Evolutionary conservation across 805 yeast genomes (phyloP).

Genomic region (Teunomyces funiuensis): DNA sequence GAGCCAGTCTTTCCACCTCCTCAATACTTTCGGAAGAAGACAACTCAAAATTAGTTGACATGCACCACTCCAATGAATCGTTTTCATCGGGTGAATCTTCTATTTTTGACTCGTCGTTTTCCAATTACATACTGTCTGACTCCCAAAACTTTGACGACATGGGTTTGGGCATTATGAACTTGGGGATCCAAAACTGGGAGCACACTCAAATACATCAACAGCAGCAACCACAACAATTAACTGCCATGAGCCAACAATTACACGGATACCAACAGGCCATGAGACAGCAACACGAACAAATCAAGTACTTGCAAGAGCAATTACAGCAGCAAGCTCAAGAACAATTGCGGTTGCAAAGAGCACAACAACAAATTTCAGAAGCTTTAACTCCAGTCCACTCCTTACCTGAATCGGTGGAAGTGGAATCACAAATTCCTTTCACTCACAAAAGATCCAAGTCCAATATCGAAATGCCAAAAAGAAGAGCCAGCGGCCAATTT

Average conservation of each 20-base stretch:
- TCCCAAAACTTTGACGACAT: constrained; percentile 2
- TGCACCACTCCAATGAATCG: constrained; percentile 17
- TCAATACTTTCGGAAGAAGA: constrained; percentile 2
- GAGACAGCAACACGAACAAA: constrained; percentile 24
- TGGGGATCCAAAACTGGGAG: constrained; percentile 18
- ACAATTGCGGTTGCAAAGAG: constrained; percentile 7
- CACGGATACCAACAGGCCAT: constrained; percentile 20
- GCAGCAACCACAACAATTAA: constrained; percentile 1
- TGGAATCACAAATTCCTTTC: constrained; percentile 6
- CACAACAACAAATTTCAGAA: constrained; percentile 6
- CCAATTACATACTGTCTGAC: constrained; percentile 13
- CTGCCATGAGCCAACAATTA: constrained; percentile 12
- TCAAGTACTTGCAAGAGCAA: constrained; percentile 22
- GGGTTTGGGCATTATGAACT: constrained; percentile 32
- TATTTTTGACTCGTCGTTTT: constrained; percentile 15
- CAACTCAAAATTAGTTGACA: constrained; percentile 12
- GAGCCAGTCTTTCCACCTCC: constrained; percentile 1
- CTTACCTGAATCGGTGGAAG: constrained; percentile 1
- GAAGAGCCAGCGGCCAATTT: constrained; percentile 19
- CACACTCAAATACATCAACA: constrained; percentile 9
- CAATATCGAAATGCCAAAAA: constrained; percentile 18
- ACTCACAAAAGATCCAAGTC: constrained; percentile 30
- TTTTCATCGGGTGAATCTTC: constrained; percentile 19
- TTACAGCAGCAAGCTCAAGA: constrained; percentile 20
- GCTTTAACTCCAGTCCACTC: constrained; percentile 1